Conservation (phyloP, 768 basidiomycete species). For the Suillus lakei region DNA sequence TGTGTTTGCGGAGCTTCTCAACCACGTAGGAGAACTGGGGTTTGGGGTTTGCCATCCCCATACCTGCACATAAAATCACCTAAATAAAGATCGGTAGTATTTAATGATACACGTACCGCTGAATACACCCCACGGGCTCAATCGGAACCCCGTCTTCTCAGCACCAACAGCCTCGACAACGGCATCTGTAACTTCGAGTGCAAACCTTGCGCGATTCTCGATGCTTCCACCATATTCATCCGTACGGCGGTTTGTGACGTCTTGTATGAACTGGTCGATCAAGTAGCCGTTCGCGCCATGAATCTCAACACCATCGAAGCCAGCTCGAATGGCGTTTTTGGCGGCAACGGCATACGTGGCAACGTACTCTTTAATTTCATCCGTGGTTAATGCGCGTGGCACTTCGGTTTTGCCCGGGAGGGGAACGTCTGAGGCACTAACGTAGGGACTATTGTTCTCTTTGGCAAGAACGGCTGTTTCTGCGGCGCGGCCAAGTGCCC, state of each 20-base stretch:
- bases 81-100: constrained; percentile 9
- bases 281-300: constrained; percentile 51
- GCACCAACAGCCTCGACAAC: constrained; percentile 56
- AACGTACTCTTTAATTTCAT: constrained; percentile 40
- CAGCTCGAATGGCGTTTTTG: constrained; percentile 40
- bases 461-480: constrained; percentile 36
- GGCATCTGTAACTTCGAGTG: constrained; percentile 57
- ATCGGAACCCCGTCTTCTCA: constrained; percentile 55
- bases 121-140: constrained; percentile 58
- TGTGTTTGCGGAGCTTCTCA: constrained; percentile 38
- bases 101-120: too few relatives aligned
- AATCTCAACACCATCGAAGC: constrained; percentile 54
- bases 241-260: constrained; percentile 57
- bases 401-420: constrained; percentile 20
- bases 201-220: constrained; percentile 62
- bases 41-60: constrained; percentile 58
- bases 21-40: constrained; percentile 60
- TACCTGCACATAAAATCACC: constrained; percentile 36
- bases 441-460: constrained; percentile 35
- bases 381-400: constrained; percentile 23
- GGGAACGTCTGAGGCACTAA: constrained; percentile 38
- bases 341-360: constrained; percentile 36
- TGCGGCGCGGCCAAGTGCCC: constrained; percentile 57
- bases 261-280: constrained; percentile 66
- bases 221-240: constrained; percentile 74